Base-by-base conservation (phyloP, 179 eudicot species). In the Beta corolliflora region DNA sequence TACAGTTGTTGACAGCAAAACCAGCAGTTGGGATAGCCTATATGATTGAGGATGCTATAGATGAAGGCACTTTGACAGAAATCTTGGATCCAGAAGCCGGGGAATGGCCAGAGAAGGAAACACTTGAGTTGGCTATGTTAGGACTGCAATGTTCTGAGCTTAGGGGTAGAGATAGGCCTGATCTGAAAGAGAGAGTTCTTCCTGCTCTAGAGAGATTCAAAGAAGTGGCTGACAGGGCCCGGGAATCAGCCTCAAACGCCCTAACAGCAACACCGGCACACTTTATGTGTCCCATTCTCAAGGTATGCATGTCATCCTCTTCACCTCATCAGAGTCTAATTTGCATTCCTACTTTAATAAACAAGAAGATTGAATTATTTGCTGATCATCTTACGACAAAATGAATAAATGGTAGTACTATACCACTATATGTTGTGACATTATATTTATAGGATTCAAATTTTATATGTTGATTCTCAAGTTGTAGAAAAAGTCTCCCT, bases 1-100 rank as follows among this genome's bases (percentile, higher is more conserved):
- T 93, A 72, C 98, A 93, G 82, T 68, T 93, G 70, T 80, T 92
- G 78, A 93, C 98, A 72, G 92, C 90, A 80, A 92, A 91, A 86
- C 85, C 89, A 1, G 91, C 94, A 8, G 85, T 88, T 11, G 93
- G 90, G 9, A 64, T 93, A 25, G 77, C 97, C 5, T 82, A 90
- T 84, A 12, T 76, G 41, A 85, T 93, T 52, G 98, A 93, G 81
- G 85, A 78, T 13, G 97, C 92, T n/a, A 31, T 92, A 61, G 92
- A 89, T 3, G 87, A 89, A 65, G 92, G 84, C 14, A 72, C 65
- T n/a, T 78, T 93, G 60, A 53, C 29, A 14, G 88, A 84, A 45
- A 31, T 92, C 67, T 74, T 93, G 79, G 98, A 93, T 85, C 68
- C 65, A 65, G 90, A 86, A 50, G 97, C 92, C 2, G 98, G 97